A percentile compares a stretch with the other conserved stretches of the same genome.
phyloP scores from a whole-genome alignment of 352 stramenopile species.

The Phytophthora europaea region DNA sequence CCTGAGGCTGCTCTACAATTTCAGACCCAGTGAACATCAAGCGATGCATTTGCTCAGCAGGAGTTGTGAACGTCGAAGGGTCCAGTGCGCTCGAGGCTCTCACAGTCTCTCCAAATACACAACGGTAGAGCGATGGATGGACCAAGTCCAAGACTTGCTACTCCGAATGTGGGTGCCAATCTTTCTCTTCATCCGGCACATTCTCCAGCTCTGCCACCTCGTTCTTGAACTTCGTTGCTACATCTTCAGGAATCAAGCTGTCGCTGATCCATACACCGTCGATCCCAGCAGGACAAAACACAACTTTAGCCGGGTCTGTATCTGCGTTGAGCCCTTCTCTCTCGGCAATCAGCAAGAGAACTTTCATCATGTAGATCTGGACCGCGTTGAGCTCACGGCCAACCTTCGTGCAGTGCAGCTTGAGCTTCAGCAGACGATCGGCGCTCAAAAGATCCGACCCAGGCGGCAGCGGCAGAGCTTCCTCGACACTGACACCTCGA shows the following conservation, averaged over 20 bases:
- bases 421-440: constrained; percentile 19
- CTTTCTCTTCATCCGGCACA: constrained; percentile 49
- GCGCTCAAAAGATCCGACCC: constrained; percentile 12
- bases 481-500: constrained; percentile 12
- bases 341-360: constrained; percentile 14
- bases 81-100: background rate
- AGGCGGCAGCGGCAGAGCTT: constrained; percentile 14
- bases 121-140: constrained; percentile 72
- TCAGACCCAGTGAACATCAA: constrained; percentile 34
- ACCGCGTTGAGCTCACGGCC: constrained; percentile 19
- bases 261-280: constrained; percentile 56
- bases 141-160: constrained; percentile 67
- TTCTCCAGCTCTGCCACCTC: constrained; percentile 47
- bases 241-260: constrained; percentile 27
- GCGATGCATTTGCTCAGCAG: constrained; percentile 41
- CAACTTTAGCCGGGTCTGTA: background rate
- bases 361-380: constrained; percentile 21
- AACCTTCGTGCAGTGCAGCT: constrained; percentile 33
- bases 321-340: constrained; percentile 16
- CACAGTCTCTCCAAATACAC: constrained; percentile 50
- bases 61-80: background rate
- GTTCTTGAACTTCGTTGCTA: constrained; percentile 40
- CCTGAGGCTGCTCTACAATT: constrained; percentile 14
- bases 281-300: constrained; percentile 42
- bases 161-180: constrained; percentile 67